Evolutionary conservation across 192 early-diverging fungal genomes (phyloP), one percentile per base, ranked within the genome.

Genomic region (Linnemannia exigua): DNA sequence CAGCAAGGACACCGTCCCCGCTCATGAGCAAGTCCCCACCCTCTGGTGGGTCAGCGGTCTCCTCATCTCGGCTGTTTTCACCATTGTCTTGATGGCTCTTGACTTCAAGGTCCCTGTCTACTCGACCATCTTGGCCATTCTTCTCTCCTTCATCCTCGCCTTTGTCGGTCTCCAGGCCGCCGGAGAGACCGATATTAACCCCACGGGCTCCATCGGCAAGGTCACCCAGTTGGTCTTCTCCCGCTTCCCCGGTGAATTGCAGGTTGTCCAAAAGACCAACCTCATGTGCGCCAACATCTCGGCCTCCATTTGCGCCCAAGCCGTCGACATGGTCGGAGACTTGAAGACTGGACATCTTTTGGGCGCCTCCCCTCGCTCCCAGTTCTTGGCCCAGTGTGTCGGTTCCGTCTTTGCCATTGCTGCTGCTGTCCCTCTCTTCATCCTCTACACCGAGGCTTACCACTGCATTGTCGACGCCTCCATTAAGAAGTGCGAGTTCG

Each of bases 241-340:
- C 19, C 88, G 87, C 69, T 87, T 94, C 77, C 89, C 91, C 25
- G 89, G 88, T 19, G 85, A 88, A 3, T 38, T 91, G 48, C 17
- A 81, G 0, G 70, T 87, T 48, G 82, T 91, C 35, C 92, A 91
- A 70, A 89, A 84, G 81, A 87, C 84, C 87, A 94, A 94, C 81
- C 82, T 94, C 74, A 87, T 92, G 79, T 89, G 91, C 74, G 93
- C 92, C 88, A 88, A 91, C 88, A 88, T 93, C 52, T 86, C 90
- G 66, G 89, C 90, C 33, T 87, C 89, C 15, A 89, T 91, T 70
- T 91, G 93, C 66, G 58, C 84, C 50, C 92, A 93, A 51, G 79
- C 90, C 68, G 93, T 92, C 74, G 94, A 95, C 73, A 95, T 95
- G 94, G 91, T 95, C 61, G 90, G 93, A 70, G 94, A 95, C 85